Base-by-base conservation (phyloP, 345 rosid species). In the Salix koriyanagi region DNA sequence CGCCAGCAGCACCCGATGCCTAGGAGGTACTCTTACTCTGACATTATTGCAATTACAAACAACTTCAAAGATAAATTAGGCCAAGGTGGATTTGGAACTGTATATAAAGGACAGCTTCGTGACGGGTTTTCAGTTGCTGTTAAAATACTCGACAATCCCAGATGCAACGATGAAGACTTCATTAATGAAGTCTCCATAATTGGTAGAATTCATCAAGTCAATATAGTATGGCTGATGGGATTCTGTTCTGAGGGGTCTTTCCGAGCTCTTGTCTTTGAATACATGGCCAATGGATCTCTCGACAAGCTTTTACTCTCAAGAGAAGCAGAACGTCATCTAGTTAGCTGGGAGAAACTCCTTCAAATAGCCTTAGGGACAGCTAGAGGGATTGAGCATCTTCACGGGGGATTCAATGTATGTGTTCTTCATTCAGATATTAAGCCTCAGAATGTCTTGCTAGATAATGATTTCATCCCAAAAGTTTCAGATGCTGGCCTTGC, bases 401-500 rank as follows among this genome's bases (percentile, higher is more conserved):
- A 79, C 18, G 65, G 6, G 9, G 83, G 87, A 48, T 81, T 76
- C 54, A 74, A 76, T 39, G 56, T 72, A 32, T 75, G 80, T 68
- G 73, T 84, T 76, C 71, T 84, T 48, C 86, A 84, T 73, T 81
- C 76, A 2, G 83, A 81, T 74, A 79, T 84, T 23, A 81, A 79
- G 75, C 82, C 82, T 32, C 85, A 75, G 16, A 82, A 82, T 79
- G 78, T 82, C 23, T 28, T 82, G 70, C 84, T 82, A 25, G 83
- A 84, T 14, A 32, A 30, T 15, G 56, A 70, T 66, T 60, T 81
- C 67, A 61, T 64, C 18, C 83, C 83, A 16, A 79, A 81, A 74
- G 77, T 84, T 44, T 77, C 87, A 18, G 83, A 84, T 70, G 81
- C 81, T 6, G 77, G 87, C 10, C 83, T 81, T 9, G 72, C 80